Base-by-base conservation (phyloP, 2,329 filamentous ascomycete species). In the Hyphodiscus sp. region DNA sequence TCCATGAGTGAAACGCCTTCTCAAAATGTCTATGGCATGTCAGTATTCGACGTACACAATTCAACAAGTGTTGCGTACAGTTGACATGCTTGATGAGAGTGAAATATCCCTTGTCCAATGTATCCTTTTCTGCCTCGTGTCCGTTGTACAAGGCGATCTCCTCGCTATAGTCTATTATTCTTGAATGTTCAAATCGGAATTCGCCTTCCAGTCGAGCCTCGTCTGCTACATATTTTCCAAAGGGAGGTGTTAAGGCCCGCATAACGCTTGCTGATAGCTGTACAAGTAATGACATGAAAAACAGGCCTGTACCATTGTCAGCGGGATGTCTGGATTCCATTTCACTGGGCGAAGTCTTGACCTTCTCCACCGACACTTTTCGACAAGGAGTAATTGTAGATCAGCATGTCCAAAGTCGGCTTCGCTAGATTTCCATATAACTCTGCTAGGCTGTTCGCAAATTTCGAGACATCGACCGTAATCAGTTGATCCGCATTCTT, bases 81-180 rank as follows among this genome's bases (percentile, higher is more conserved):
- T 99, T 99, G 68, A 99, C 92, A 72, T 99, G 94, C 73, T 96
- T 97, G 75, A 99, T 99, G 41, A 99, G 78, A 1, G 94, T 99
- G 68, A 99, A 99, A 71, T 99, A 99, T 16, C 94, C 92, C 74
- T 97, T 97, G 72, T 99, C 94, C 50, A 99, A 77, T 0, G 88
- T 95, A 68, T 97, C 90, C 70, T 97, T 97, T 71, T 99, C 94
- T 11, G 88, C 91, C 64, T 92, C 87, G 64, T 97, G 91, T 20
- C 94, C 94, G 46, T 85, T 82, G 66, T 96, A 97, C 9, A 99
- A 76, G 1, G 94, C 94, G 4, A 99, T 82, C 69, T 99, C 94
- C 69, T 99, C 94, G 67, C 87, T 90, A 68, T 96, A 92, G 70
- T 99, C 92, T 65, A 99, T 97, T 45, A 99, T 76, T 50, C 94